Conservation (phyloP, 768 basidiomycete genomes). For the Coprinopsis sp. region DNA sequence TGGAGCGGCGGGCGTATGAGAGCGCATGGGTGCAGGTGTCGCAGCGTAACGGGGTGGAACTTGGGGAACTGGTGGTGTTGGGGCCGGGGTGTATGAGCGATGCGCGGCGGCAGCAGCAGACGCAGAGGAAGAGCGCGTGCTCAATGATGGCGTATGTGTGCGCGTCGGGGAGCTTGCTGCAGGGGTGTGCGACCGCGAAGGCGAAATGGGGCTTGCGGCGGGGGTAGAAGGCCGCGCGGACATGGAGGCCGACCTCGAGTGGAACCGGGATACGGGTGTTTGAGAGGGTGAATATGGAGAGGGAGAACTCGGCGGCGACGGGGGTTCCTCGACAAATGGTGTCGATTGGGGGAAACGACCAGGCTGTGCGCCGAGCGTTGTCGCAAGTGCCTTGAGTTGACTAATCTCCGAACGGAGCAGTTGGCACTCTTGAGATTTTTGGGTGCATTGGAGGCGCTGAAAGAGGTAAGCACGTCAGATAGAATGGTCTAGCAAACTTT, state of each 20-base stretch:
- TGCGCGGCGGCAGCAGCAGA: conserved; percentile 22
- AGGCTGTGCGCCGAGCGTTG: conserved; percentile 34
- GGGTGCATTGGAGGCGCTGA: conserved; percentile 56
- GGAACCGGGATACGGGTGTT: conserved; percentile 46
- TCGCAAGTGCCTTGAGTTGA: conserved; percentile 47
- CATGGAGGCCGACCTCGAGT: conserved; percentile 52
- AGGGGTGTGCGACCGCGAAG: conserved; percentile 39
- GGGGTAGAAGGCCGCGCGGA: conserved; percentile 46
- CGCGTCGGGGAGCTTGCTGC: conserved; percentile 36
- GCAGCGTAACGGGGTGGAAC: conserved; percentile 21
- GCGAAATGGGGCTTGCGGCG: conserved; percentile 22
- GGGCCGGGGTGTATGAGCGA: conserved; percentile 22
- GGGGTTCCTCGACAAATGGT: conserved; percentile 30
- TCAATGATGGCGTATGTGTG: conserved; percentile 32
- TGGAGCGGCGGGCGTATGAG: conserved; percentile 23
- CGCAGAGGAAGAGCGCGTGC: conserved; percentile 20
- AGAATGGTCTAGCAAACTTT: conserved; percentile 8
- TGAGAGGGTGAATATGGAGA: conserved; percentile 31
- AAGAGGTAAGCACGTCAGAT: conserved; percentile 16
- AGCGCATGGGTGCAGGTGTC: conserved; percentile 16
- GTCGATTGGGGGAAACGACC: conserved; percentile 33
- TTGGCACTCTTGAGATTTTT: conserved; percentile 70
- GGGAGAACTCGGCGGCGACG: conserved; percentile 30
- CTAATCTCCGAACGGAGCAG: conserved; percentile 61
- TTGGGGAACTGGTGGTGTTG: conserved; percentile 23